Evolutionary conservation across 2,329 filamentous ascomycete genomes (phyloP).

Genomic region (Epichloe baconii): DNA sequence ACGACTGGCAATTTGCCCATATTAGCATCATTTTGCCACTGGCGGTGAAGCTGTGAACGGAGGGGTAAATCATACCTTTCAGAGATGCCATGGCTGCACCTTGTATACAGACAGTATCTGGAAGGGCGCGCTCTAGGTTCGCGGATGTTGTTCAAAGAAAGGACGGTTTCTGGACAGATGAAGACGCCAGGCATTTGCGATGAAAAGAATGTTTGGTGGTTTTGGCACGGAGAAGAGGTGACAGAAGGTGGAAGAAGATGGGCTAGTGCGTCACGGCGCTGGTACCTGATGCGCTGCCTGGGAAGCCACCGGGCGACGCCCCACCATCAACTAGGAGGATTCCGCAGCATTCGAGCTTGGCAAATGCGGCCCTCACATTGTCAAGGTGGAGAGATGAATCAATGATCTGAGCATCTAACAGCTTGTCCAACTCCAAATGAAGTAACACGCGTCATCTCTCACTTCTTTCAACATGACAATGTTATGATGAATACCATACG

Average conservation of each 20-base stretch:
- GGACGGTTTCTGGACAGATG: neutral
- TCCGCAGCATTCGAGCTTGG: neutral
- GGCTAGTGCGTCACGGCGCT: constrained; percentile 1
- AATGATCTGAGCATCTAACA: too few relatives aligned
- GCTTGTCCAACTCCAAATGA: too few relatives aligned
- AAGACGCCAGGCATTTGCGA: neutral
- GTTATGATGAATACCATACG: neutral
- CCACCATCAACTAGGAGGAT: neutral
- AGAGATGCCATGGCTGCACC: constrained; percentile 33
- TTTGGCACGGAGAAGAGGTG: neutral
- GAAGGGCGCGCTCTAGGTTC: neutral
- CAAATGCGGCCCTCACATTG: neutral
- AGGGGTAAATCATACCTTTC: constrained; percentile 29
- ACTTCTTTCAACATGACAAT: too few relatives aligned
- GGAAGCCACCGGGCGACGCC: neutral
- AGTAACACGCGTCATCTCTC: too few relatives aligned
- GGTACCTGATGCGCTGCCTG: neutral
- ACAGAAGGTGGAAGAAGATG: neutral
- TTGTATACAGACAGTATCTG: neutral
- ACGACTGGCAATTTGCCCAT: constrained; percentile 38
- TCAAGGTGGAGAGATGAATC: neutral
- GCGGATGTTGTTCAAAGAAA: neutral
- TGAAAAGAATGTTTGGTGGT: neutral
- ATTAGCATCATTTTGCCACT: constrained; percentile 9
- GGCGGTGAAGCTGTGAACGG: constrained; percentile 4